Conservation (phyloP, 2,329 filamentous ascomycete species). For the Tolypocladium guangdongense region DNA sequence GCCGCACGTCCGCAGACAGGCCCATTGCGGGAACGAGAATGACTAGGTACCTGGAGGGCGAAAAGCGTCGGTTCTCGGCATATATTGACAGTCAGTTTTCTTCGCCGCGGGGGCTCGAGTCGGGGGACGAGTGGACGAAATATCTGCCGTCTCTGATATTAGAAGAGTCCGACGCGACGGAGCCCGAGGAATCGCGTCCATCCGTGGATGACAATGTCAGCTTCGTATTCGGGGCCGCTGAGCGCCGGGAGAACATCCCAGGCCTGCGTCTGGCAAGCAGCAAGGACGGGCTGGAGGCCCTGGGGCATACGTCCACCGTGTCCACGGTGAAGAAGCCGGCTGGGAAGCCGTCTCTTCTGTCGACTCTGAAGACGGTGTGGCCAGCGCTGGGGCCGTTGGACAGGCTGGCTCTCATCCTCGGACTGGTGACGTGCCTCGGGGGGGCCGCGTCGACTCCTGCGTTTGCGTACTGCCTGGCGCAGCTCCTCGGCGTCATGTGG, state of each 20-base stretch:
- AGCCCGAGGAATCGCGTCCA: background rate
- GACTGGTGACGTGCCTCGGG: slow-evolving; percentile 48
- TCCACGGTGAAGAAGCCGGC: background rate
- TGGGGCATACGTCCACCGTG: background rate
- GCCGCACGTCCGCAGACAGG: background rate
- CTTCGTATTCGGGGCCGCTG: slow-evolving; percentile 11
- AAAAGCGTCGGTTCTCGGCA: slow-evolving; percentile 2
- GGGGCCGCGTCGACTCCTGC: slow-evolving; percentile 59
- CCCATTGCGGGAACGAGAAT: background rate
- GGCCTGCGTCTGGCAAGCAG: slow-evolving; percentile 4
- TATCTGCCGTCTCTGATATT: background rate
- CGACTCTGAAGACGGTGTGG: slow-evolving; percentile 49
- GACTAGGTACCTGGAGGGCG: background rate
- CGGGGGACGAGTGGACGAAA: background rate
- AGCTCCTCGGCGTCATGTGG: slow-evolving; percentile 62
- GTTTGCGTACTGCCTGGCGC: slow-evolving; percentile 68
- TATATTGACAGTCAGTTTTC: slow-evolving; percentile 3
- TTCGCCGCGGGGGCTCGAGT: background rate
- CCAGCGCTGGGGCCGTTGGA: slow-evolving; percentile 44
- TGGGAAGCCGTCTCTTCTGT: slow-evolving; percentile 9
- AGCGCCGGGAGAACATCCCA: slow-evolving; percentile 19
- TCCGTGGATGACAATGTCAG: slow-evolving; percentile 4
- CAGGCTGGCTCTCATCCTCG: slow-evolving; percentile 45
- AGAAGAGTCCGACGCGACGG: slow-evolving; percentile 1
- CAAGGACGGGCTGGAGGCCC: background rate